phyloP scores from a whole-genome alignment of 1,139 yeast genomes.

The Blastobotrys petasosporus region DNA sequence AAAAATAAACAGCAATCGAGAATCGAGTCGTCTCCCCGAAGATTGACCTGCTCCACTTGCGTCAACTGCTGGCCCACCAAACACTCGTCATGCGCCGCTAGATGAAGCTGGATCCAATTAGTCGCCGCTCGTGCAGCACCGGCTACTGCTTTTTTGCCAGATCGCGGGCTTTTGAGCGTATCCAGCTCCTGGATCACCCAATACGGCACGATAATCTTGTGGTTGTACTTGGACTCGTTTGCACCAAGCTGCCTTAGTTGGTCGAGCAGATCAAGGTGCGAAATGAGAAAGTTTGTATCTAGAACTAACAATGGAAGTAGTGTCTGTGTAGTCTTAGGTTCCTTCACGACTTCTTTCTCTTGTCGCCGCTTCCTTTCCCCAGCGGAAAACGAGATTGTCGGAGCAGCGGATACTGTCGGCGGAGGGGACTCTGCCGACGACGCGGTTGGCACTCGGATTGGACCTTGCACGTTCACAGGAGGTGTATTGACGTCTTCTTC shows the following conservation, averaged over 20 bases:
- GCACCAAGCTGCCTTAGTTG: constrained; percentile 11
- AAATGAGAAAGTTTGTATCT: constrained; percentile 20
- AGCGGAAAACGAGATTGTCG: not conserved
- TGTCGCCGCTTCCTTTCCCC: not conserved
- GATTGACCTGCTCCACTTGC: constrained; percentile 43
- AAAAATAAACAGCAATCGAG: constrained; percentile 77
- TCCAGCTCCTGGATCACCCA: constrained; percentile 73
- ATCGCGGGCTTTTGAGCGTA: constrained; percentile 49
- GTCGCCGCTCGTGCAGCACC: constrained; percentile 64
- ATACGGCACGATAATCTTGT: constrained; percentile 58
- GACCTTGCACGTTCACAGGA: no score
- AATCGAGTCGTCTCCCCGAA: constrained; percentile 72
- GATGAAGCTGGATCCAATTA: constrained; percentile 64
- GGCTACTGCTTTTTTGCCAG: not conserved
- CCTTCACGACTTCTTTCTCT: no score
- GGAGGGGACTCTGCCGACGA: not conserved
- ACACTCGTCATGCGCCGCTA: constrained; percentile 47
- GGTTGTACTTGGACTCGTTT: constrained; percentile 34
- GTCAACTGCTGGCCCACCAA: constrained; percentile 61
- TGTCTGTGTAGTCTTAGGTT: not conserved
- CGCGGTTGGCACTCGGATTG: not conserved
- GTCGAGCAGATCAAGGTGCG: constrained; percentile 15
- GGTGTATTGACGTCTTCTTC: no score
- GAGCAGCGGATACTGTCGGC: not conserved
- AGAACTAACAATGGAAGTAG: constrained; percentile 14